phyloP scores from a whole-genome alignment of 768 basidiomycete genomes.

The Coprinopsis marcescibilis region DNA sequence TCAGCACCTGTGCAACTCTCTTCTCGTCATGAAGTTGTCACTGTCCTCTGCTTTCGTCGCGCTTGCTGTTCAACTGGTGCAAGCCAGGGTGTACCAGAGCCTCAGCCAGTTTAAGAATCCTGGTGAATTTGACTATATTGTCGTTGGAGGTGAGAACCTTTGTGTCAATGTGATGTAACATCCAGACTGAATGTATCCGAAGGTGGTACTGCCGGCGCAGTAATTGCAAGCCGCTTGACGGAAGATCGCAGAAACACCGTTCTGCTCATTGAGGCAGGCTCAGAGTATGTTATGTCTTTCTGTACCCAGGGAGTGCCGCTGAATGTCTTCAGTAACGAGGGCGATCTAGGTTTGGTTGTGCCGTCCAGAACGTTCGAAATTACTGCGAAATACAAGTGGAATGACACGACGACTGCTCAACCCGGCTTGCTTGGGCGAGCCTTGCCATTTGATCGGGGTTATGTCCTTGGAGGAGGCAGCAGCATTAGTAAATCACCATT shows the following conservation, averaged over 20 bases:
- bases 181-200: neutral
- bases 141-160: slow-evolving; percentile 12
- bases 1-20: too few relatives aligned
- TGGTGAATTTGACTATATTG: slow-evolving; percentile 6
- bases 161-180: neutral
- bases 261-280: slow-evolving; percentile 25
- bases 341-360: slow-evolving; percentile 13
- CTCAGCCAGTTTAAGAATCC: neutral
- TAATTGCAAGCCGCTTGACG: slow-evolving; percentile 2
- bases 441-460: neutral
- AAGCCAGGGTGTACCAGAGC: neutral
- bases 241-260: slow-evolving; percentile 19
- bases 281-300: slow-evolving; percentile 13
- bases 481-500: neutral
- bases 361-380: slow-evolving; percentile 10
- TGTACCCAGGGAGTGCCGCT: neutral
- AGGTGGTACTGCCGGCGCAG: slow-evolving; percentile 6
- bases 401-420: slow-evolving; percentile 3
- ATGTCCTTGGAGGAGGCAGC: slow-evolving; percentile 7
- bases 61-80: neutral
- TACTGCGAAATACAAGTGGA: slow-evolving; percentile 2
- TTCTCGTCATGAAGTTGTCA: too few relatives aligned
- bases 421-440: neutral
- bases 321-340: slow-evolving; percentile 15
- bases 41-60: neutral